These are phyloP conservation scores for Phytophthora hybrid DNA, from an alignment of 352 stramenopile genomes.

Conservation along the genomic window DNA sequence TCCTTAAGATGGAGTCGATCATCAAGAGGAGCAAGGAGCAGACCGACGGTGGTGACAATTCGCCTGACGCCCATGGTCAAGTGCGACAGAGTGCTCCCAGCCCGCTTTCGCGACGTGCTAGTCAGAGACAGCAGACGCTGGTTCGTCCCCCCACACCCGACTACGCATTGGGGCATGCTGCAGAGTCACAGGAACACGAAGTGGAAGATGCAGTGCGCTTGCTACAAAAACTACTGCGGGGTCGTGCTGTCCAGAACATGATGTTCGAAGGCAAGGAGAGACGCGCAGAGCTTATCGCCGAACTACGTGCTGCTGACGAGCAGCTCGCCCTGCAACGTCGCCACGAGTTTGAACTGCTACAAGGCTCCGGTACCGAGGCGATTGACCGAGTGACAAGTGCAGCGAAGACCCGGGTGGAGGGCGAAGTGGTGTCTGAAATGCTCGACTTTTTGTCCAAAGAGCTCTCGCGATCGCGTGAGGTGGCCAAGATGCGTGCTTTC, in stretches of 20 bases:
- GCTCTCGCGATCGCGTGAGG: conserved; percentile 78
- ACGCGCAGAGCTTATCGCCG: conserved; percentile 86
- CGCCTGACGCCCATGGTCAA: not conserved
- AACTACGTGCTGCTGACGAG: conserved; percentile 86
- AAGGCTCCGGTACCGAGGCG: conserved; percentile 42
- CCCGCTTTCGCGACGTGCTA: conserved; percentile 39
- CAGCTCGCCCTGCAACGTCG: conserved; percentile 25
- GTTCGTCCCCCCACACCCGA: conserved; percentile 84
- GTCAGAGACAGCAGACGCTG: conserved; percentile 57
- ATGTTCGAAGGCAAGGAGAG: conserved; percentile 94
- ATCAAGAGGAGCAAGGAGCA: conserved; percentile 76
- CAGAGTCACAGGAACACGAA: conserved; percentile 54
- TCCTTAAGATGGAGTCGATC: conserved; percentile 89
- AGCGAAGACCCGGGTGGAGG: conserved; percentile 78
- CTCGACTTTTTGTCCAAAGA: conserved; percentile 93
- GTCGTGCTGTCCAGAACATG: conserved; percentile 93
- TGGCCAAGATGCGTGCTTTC: conserved; percentile 80
- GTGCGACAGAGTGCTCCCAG: conserved; percentile 7
- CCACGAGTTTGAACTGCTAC: conserved; percentile 26
- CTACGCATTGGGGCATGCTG: conserved; percentile 49
- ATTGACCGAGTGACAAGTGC: conserved; percentile 51
- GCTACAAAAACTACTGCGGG: conserved; percentile 90
- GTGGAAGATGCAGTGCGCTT: conserved; percentile 76
- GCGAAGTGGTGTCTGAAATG: conserved; percentile 89
- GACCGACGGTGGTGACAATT: conserved; percentile 6